These are phyloP conservation scores for Boletus vinaceobasis DNA, from an alignment of 768 basidiomycete genomes.

Conservation along the genomic window DNA sequence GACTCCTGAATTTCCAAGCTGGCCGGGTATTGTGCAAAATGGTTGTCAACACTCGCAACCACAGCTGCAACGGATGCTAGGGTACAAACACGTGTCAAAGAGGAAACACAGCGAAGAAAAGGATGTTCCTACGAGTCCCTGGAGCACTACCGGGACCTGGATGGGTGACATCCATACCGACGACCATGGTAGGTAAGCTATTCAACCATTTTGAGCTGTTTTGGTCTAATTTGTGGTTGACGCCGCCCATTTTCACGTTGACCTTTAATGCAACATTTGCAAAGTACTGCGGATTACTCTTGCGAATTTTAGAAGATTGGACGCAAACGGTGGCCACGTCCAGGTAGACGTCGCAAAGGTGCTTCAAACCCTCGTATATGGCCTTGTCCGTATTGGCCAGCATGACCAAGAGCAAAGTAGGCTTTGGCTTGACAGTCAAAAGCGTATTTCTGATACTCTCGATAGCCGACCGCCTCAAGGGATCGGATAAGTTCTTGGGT, in stretches of 20 bases:
- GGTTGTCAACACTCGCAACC: conserved; percentile 45
- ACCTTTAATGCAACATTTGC: conserved; percentile 56
- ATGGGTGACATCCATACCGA: conserved; percentile 70
- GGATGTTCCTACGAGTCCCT: conserved; percentile 38
- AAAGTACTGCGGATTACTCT: conserved; percentile 52
- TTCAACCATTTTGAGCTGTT: conserved; percentile 38
- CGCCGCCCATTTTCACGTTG: conserved; percentile 54
- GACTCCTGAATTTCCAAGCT: conserved; percentile 49
- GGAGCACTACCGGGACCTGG: conserved; percentile 68
- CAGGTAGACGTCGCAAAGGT: conserved; percentile 48
- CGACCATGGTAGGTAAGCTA: conserved; percentile 45
- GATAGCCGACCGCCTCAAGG: conserved; percentile 51
- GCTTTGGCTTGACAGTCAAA: conserved; percentile 37
- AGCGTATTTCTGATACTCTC: conserved; percentile 40
- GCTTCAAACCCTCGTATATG: conserved; percentile 51
- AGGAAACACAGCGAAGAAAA: background rate
- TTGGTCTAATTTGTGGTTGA: conserved; percentile 46
- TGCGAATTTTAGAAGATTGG: conserved; percentile 67
- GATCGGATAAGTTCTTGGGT: conserved; percentile 48
- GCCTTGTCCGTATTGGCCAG: conserved; percentile 46
- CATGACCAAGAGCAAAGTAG: conserved; percentile 44
- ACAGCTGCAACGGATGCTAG: conserved; percentile 51
- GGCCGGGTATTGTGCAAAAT: conserved; percentile 49
- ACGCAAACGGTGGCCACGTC: conserved; percentile 67
- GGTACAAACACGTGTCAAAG: background rate